Percentiles rank a stretch among this genome's conserved stretches.
These are phyloP conservation scores for Penicillium paxilli DNA, from an alignment of 495 filamentous ascomycete genomes.

Conservation along the genomic window DNA sequence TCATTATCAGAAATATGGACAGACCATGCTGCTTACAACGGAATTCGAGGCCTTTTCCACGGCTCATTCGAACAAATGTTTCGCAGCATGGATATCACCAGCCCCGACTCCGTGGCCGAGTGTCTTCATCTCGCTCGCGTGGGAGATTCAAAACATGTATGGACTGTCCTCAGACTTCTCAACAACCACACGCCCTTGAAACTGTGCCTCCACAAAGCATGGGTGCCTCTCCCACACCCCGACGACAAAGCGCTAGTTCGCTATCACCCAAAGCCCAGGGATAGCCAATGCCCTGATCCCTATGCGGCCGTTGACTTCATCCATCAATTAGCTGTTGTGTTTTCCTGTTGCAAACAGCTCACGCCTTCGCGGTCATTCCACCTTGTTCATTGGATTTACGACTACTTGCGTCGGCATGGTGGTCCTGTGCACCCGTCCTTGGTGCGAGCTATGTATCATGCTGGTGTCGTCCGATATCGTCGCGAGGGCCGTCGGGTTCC, in stretches of 20 bases:
- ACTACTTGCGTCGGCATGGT: conserved; percentile 33
- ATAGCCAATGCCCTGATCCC: conserved; percentile 32
- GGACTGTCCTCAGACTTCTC: conserved; percentile 37
- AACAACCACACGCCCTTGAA: conserved; percentile 42
- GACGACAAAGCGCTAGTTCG: conserved; percentile 32
- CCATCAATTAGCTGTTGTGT: conserved; percentile 36
- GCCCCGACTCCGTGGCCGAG: conserved; percentile 26
- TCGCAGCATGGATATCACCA: conserved; percentile 36
- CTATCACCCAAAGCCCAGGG: conserved; percentile 26
- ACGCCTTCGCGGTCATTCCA: conserved; percentile 36
- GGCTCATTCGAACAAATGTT: conserved; percentile 32
- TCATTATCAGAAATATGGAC: conserved; percentile 35
- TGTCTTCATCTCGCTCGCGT: conserved; percentile 31
- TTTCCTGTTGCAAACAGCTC: conserved; percentile 33
- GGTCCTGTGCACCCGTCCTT: conserved; percentile 40
- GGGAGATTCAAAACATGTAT: conserved; percentile 32
- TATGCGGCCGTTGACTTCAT: conserved; percentile 39
- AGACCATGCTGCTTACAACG: conserved; percentile 26
- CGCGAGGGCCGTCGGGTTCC: conserved; percentile 29
- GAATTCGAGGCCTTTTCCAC: conserved; percentile 25
- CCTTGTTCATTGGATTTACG: conserved; percentile 42
- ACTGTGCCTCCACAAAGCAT: conserved; percentile 36
- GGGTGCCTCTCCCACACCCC: conserved; percentile 26
- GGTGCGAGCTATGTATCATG: conserved; percentile 48
- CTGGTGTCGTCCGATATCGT: conserved; percentile 43